phyloP scores from a whole-genome alignment of 2,329 filamentous ascomycete species.

The Dactylonectria estremocensis region DNA sequence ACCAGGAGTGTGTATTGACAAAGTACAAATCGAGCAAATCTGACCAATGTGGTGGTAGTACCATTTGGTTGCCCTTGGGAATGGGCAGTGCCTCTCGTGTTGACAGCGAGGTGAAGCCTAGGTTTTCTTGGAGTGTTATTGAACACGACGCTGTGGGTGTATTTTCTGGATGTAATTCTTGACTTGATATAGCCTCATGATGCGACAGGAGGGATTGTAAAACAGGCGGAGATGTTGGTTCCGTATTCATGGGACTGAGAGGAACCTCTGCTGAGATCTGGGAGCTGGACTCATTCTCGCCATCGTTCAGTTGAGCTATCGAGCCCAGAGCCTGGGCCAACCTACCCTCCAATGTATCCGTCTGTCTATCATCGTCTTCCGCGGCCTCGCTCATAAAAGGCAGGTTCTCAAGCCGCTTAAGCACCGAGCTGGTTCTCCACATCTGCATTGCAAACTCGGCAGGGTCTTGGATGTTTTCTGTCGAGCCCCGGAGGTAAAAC shows the following conservation, averaged over 20 bases:
- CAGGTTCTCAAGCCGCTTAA: slow-evolving; percentile 12
- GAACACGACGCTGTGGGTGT: too few relatives aligned
- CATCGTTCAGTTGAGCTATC: not conserved
- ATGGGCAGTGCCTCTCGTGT: not conserved
- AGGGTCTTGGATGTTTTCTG: not conserved
- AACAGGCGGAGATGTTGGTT: not conserved
- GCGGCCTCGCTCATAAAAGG: not conserved
- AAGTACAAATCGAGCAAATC: slow-evolving; percentile 25
- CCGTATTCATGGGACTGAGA: slow-evolving; percentile 9
- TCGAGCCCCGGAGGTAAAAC: not conserved
- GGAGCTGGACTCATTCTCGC: not conserved
- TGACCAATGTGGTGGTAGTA: slow-evolving; percentile 17
- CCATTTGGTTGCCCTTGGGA: not conserved
- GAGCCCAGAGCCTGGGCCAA: slow-evolving; percentile 7
- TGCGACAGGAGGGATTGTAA: too few relatives aligned
- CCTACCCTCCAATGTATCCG: slow-evolving; percentile 16
- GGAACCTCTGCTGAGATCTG: not conserved
- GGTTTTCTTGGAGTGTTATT: too few relatives aligned
- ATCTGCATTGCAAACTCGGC: slow-evolving; percentile 9
- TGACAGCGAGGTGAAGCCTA: too few relatives aligned
- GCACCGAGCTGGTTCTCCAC: slow-evolving; percentile 24
- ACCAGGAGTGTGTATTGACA: slow-evolving; percentile 29
- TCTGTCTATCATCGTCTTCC: slow-evolving; percentile 22
- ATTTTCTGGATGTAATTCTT: too few relatives aligned
- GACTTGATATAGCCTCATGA: too few relatives aligned